These are phyloP conservation scores for Rhizopogon vinicolor DNA, from an alignment of 768 basidiomycete genomes.

Conservation along the genomic window DNA sequence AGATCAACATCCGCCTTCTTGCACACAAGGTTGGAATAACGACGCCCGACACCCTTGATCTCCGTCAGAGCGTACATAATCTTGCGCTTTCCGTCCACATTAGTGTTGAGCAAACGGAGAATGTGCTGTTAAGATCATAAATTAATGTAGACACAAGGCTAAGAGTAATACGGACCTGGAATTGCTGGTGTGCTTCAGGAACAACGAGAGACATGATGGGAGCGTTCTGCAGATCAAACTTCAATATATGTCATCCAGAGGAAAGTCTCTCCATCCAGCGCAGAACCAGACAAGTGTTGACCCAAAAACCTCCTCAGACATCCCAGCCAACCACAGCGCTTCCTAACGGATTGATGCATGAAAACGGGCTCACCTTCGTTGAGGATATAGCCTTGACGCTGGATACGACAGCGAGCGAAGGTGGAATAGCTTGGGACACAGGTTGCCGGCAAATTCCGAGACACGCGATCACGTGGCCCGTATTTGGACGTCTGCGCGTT, in stretches of 20 bases:
- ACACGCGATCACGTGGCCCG: slow-evolving; percentile 18
- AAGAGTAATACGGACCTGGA: slow-evolving; percentile 58
- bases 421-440: slow-evolving; percentile 18
- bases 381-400: slow-evolving; percentile 13
- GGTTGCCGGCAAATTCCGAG: slow-evolving; percentile 14
- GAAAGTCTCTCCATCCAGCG: slow-evolving; percentile 15
- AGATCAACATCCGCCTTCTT: slow-evolving; percentile 99
- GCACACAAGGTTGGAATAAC: slow-evolving; percentile 98
- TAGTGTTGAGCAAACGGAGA: slow-evolving; percentile 97
- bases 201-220: slow-evolving; percentile 90
- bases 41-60: slow-evolving; percentile 99
- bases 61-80: slow-evolving; percentile 99
- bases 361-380: slow-evolving; percentile 22
- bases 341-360: background rate
- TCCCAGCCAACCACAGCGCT: background rate
- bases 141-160: background rate
- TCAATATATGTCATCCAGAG: background rate
- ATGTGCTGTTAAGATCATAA: slow-evolving; percentile 67
- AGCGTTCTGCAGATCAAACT: background rate
- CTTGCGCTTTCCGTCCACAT: slow-evolving; percentile 99
- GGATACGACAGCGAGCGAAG: slow-evolving; percentile 1
- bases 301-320: background rate
- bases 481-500: slow-evolving; percentile 1
- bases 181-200: slow-evolving; percentile 92
- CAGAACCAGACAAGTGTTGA: background rate